These are phyloP conservation scores for Dacryopinax primogenitus DNA, from an alignment of 768 basidiomycete genomes.

Conservation along the genomic window DNA sequence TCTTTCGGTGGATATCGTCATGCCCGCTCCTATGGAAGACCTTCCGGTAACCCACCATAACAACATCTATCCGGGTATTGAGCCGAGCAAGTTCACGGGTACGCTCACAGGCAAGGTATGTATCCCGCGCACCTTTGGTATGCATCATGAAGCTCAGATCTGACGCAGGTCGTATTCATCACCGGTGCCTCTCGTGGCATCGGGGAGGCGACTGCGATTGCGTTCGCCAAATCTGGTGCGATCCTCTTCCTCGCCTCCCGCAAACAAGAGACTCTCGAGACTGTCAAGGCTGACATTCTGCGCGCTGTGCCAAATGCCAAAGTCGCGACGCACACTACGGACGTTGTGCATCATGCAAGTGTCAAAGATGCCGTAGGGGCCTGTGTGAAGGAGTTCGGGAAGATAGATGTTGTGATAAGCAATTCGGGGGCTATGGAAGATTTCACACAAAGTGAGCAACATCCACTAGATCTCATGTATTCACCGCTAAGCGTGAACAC, in stretches of 20 bases:
- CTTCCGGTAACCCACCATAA: constrained; percentile 3
- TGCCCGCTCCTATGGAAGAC: constrained; percentile 6
- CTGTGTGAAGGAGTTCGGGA: constrained; percentile 21
- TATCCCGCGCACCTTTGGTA: neutral
- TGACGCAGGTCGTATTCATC: constrained; percentile 22
- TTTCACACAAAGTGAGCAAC: neutral
- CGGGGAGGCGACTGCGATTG: constrained; percentile 21
- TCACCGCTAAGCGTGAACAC: neutral
- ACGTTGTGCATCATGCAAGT: constrained; percentile 20
- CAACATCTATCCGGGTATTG: constrained; percentile 21
- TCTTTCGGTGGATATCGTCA: no score
- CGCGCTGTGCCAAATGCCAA: constrained; percentile 17
- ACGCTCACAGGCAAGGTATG: neutral
- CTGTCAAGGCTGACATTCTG: constrained; percentile 18
- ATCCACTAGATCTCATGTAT: neutral
- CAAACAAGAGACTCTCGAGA: constrained; percentile 15
- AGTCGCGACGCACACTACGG: constrained; percentile 20
- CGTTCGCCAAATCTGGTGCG: constrained; percentile 24
- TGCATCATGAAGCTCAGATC: constrained; percentile 6
- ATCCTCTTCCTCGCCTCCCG: constrained; percentile 23
- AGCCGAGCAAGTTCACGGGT: neutral
- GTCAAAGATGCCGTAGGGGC: constrained; percentile 21
- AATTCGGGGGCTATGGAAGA: constrained; percentile 22
- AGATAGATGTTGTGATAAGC: constrained; percentile 23
- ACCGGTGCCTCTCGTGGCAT: constrained; percentile 25